phyloP scores from a whole-genome alignment of 2,329 filamentous ascomycete genomes.

The Stenocarpella maydis region DNA sequence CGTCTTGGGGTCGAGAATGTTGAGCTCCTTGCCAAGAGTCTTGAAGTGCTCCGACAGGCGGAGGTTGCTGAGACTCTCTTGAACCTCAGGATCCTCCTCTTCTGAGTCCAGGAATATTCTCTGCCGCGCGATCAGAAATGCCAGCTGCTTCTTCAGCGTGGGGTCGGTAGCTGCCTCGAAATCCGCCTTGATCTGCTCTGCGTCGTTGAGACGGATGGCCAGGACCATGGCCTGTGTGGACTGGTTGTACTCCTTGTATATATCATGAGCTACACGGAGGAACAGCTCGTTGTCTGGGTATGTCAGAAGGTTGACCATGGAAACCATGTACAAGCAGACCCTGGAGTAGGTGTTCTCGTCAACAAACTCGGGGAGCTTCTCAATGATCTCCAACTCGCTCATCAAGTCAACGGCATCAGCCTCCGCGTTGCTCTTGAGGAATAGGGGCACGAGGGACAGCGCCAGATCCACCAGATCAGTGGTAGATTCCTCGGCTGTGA shows the following conservation, averaged over 20 bases:
- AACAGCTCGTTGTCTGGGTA: constrained; percentile 98
- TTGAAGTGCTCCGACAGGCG: constrained; percentile 94
- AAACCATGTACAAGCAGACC: constrained; percentile 97
- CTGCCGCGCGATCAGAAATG: constrained; percentile 90
- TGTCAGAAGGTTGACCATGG: constrained; percentile 97
- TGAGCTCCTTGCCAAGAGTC: constrained; percentile 90
- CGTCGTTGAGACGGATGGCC: constrained; percentile 91
- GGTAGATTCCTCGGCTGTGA: constrained; percentile 84
- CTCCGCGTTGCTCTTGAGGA: constrained; percentile 96
- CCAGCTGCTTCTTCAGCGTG: constrained; percentile 89
- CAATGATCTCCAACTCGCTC: constrained; percentile 97
- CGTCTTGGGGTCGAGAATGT: constrained; percentile 94
- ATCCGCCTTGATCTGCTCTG: constrained; percentile 81
- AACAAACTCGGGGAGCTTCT: constrained; percentile 85
- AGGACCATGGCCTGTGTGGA: constrained; percentile 92
- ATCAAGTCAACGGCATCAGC: constrained; percentile 97
- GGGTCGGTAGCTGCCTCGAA: constrained; percentile 83
- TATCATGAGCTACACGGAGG: constrained; percentile 88
- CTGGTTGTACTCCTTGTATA: constrained; percentile 94
- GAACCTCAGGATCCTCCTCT: constrained; percentile 76
- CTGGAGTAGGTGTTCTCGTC: constrained; percentile 93
- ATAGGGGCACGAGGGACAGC: constrained; percentile 86
- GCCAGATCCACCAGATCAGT: constrained; percentile 88
- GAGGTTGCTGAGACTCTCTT: constrained; percentile 86
- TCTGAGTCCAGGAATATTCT: constrained; percentile 81